phyloP scores from a whole-genome alignment of 179 eudicot species.

The Monotropa hypopitys region DNA sequence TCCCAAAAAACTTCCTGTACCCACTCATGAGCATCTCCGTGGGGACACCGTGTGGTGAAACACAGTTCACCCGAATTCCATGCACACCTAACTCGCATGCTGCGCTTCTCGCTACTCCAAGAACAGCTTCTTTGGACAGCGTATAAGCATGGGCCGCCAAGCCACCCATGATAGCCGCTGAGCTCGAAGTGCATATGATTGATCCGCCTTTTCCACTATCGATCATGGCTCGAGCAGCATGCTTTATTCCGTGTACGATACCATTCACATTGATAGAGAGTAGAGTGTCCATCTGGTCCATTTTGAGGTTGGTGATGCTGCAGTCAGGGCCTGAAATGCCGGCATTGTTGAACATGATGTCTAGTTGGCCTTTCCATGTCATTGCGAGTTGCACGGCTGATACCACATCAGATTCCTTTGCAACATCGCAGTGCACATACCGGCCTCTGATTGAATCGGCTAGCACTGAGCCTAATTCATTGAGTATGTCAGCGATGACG shows the following conservation, averaged over 20 bases:
- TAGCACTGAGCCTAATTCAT: conserved; percentile 39
- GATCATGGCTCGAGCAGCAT: conserved; percentile 69
- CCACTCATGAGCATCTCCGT: conserved; percentile 59
- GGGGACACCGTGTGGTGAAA: conserved; percentile 76
- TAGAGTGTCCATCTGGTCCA: conserved; percentile 30
- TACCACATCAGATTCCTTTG: conserved; percentile 56
- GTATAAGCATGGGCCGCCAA: conserved; percentile 68
- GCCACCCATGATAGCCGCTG: conserved; percentile 72
- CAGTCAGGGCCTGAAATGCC: conserved; percentile 48
- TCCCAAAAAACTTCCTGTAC: conserved; percentile 18
- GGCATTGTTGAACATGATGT: conserved; percentile 78
- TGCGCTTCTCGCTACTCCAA: conserved; percentile 49
- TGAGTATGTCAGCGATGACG: conserved; percentile 58
- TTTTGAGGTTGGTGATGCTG: conserved; percentile 51
- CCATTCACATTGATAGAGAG: conserved; percentile 47
- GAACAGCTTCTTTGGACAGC: conserved; percentile 53
- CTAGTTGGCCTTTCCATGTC: conserved; percentile 60
- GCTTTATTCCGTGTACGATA: conserved; percentile 59
- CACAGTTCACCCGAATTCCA: conserved; percentile 73
- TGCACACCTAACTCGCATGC: conserved; percentile 68
- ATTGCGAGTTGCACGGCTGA: conserved; percentile 45
- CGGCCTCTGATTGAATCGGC: conserved; percentile 56
- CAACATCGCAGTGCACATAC: conserved; percentile 65
- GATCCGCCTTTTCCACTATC: conserved; percentile 29
- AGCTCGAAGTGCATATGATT: conserved; percentile 67